Percentiles rank a stretch among this genome's conserved stretches.
phyloP scores from a whole-genome alignment of 2,329 filamentous ascomycete genomes.

The Zymoseptoria passerinii region DNA sequence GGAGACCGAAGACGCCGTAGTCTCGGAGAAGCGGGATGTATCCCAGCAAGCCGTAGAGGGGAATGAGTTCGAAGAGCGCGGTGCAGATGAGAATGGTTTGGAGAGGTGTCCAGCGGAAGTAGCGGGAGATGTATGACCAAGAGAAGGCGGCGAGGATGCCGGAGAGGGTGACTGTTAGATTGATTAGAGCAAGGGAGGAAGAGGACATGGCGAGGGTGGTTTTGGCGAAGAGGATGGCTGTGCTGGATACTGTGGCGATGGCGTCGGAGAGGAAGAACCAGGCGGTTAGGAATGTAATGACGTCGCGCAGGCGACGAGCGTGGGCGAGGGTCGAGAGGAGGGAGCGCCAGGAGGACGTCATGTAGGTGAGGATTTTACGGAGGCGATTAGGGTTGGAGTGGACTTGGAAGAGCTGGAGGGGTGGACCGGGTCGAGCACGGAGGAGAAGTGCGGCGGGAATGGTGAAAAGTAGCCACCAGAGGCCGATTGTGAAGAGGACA shows the following conservation, averaged over 20 bases:
- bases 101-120: constrained; percentile 62
- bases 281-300: constrained; percentile 69
- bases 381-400: constrained; percentile 26
- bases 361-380: constrained; percentile 57
- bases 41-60: constrained; percentile 79
- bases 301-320: constrained; percentile 63
- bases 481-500: constrained; percentile 75
- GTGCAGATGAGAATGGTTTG: constrained; percentile 93
- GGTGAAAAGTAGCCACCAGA: constrained; percentile 91
- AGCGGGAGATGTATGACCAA: constrained; percentile 71
- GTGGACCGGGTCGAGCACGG: constrained; percentile 78
- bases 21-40: constrained; percentile 72
- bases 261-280: constrained; percentile 96
- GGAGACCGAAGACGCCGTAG: constrained; percentile 74
- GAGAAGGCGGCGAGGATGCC: constrained; percentile 83
- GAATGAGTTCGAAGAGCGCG: constrained; percentile 81
- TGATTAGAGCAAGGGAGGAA: constrained; percentile 82
- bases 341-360: constrained; percentile 77
- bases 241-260: constrained; percentile 88
- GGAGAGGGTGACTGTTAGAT: constrained; percentile 76
- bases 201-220: constrained; percentile 84
- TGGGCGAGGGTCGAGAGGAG: constrained; percentile 71
- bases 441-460: constrained; percentile 83
- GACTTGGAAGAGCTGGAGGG: constrained; percentile 34
- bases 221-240: constrained; percentile 91